Conservation (phyloP, 1,139 yeast species). For the Ogataea hybrid region DNA sequence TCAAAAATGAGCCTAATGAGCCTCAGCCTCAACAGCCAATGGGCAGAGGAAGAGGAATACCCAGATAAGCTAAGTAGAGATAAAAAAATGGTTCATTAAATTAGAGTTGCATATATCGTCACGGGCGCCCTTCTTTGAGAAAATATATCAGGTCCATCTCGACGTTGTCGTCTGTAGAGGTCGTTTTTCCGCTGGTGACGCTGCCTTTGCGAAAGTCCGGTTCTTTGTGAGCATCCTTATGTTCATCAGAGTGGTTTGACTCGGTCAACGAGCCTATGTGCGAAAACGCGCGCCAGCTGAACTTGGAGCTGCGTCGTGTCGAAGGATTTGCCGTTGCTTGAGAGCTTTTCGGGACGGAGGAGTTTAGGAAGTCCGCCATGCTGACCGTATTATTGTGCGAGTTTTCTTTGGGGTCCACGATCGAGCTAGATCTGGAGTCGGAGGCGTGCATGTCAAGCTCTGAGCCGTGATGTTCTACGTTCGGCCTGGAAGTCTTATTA, state of each 20-base stretch:
- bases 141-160: slow-evolving; percentile 21
- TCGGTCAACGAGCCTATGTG: slow-evolving; percentile 17
- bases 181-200: slow-evolving; percentile 16
- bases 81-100: not conserved
- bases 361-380: slow-evolving; percentile 19
- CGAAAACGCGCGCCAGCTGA: slow-evolving; percentile 20
- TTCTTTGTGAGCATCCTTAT: slow-evolving; percentile 4
- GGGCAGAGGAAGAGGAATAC: slow-evolving; percentile 61
- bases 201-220: slow-evolving; percentile 13
- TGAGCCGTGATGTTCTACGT: not conserved
- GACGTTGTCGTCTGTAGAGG: slow-evolving; percentile 13
- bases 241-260: slow-evolving; percentile 9
- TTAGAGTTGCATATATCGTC: not conserved
- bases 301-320: slow-evolving; percentile 17
- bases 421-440: slow-evolving; percentile 1
- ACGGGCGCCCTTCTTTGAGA: slow-evolving; percentile 12
- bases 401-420: not conserved
- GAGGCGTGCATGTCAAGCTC: not conserved
- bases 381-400: slow-evolving; percentile 12
- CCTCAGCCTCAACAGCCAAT: slow-evolving; percentile 35
- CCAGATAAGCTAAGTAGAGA: slow-evolving; percentile 27
- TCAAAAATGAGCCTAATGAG: slow-evolving; percentile 68
- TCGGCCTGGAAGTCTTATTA: not conserved
- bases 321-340: not conserved
- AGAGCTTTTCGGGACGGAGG: slow-evolving; percentile 7